These are phyloP conservation scores for Medicago lupulina DNA, from an alignment of 306 rosid species.

Conservation along the genomic window DNA sequence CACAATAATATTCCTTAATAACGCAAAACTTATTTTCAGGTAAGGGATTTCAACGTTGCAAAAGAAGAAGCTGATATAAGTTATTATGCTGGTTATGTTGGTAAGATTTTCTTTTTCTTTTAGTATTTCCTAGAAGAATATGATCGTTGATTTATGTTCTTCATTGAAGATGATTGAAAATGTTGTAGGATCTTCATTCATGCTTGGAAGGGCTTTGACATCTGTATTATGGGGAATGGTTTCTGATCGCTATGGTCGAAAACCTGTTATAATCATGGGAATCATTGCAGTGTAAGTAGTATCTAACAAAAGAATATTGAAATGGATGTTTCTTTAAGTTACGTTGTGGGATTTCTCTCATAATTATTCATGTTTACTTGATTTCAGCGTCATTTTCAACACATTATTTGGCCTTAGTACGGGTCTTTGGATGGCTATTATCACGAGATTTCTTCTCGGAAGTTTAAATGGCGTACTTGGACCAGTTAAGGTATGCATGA, in stretches of 20 bases:
- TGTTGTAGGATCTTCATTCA: slow-evolving; percentile 73
- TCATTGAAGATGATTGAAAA: neutral
- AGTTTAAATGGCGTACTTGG: slow-evolving; percentile 81
- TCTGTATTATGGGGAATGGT: slow-evolving; percentile 76
- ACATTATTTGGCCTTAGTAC: slow-evolving; percentile 92
- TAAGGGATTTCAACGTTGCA: slow-evolving; percentile 83
- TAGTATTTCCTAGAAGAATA: neutral
- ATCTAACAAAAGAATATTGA: neutral
- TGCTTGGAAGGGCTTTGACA: slow-evolving; percentile 85
- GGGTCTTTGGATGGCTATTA: slow-evolving; percentile 87
- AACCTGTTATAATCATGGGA: slow-evolving; percentile 72
- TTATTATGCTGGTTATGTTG: slow-evolving; percentile 84
- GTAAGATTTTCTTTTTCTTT: slow-evolving; percentile 43
- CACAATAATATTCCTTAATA: slow-evolving; percentile 9
- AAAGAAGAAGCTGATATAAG: slow-evolving; percentile 76
- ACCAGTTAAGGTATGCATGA: slow-evolving; percentile 71
- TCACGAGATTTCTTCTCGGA: slow-evolving; percentile 83
- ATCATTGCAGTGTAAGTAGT: slow-evolving; percentile 57
- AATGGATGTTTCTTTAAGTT: neutral
- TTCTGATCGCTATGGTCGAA: slow-evolving; percentile 91
- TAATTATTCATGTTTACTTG: slow-evolving; percentile 27
- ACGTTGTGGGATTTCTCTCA: neutral
- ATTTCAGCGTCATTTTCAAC: slow-evolving; percentile 74
- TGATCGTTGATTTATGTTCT: neutral
- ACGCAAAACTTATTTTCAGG: slow-evolving; percentile 48